A percentile compares a stretch with the other conserved stretches of the same genome.
These are phyloP conservation scores for Yamadazyma trypodendri DNA, from an alignment of 1,139 yeast genomes.

Conservation along the genomic window DNA sequence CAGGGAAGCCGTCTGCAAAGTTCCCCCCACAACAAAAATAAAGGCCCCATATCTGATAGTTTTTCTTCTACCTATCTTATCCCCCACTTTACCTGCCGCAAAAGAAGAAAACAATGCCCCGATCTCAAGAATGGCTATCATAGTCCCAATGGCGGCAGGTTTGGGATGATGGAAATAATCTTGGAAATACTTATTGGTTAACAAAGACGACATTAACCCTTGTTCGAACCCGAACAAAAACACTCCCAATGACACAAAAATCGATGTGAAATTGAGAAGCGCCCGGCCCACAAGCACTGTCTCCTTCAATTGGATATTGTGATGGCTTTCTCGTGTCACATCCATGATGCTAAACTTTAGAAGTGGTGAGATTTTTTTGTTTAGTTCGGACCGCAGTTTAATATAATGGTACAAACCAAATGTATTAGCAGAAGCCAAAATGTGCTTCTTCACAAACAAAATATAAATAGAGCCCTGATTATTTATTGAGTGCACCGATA, in stretches of 20 bases:
- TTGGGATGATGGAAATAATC: constrained; percentile 66
- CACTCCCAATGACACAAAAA: constrained; percentile 60
- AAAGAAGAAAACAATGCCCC: constrained; percentile 84
- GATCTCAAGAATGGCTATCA: constrained; percentile 55
- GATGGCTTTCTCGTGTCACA: constrained; percentile 15
- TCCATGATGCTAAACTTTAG: constrained; percentile 1
- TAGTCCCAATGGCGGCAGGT: constrained; percentile 50
- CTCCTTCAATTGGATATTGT: constrained; percentile 38
- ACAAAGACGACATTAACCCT: constrained; percentile 58
- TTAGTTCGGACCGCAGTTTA: background rate
- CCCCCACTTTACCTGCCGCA: constrained; percentile 74
- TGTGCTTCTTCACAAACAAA: no score
- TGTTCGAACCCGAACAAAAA: constrained; percentile 64
- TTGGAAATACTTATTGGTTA: constrained; percentile 71
- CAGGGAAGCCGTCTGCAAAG: constrained; percentile 59
- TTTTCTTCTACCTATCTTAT: constrained; percentile 73
- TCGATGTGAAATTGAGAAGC: constrained; percentile 53
- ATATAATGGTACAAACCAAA: no score
- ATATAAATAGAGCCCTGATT: no score
- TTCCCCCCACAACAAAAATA: constrained; percentile 80
- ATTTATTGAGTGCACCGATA: no score
- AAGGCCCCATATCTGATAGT: constrained; percentile 82
- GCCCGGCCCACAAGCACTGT: constrained; percentile 52
- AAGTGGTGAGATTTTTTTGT: background rate
- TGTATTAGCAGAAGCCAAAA: no score